Conservation (phyloP, 345 rosid species). For the Kernera saxatilis region DNA sequence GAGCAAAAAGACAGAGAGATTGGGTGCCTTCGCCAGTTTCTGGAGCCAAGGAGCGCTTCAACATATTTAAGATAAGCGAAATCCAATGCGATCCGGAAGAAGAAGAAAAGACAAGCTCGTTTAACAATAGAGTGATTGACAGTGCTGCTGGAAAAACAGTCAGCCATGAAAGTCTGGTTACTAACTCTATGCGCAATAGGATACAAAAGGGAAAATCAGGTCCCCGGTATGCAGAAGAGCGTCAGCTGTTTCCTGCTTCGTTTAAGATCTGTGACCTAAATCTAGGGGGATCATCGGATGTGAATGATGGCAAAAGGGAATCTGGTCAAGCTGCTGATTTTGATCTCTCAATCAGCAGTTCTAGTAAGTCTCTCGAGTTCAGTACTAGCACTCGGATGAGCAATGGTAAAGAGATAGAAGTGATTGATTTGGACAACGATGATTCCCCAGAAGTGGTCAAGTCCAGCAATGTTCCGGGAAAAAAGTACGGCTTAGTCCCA, state of each 20-base stretch:
- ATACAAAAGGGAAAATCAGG: constrained; percentile 31
- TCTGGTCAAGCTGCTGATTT: constrained; percentile 47
- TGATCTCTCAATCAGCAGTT: constrained; percentile 73
- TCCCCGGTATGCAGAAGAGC: constrained; percentile 55
- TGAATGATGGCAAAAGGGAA: constrained; percentile 40
- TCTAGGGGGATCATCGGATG: constrained; percentile 67
- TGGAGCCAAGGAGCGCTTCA: constrained; percentile 28
- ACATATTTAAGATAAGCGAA: constrained; percentile 31
- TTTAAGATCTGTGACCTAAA: constrained; percentile 93
- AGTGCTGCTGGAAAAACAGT: constrained; percentile 5
- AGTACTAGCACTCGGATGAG: constrained; percentile 36
- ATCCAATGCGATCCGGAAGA: constrained; percentile 23
- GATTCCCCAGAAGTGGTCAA: constrained; percentile 60
- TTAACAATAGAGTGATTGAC: constrained; percentile 29
- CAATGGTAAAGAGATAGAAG: constrained; percentile 68
- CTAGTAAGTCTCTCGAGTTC: constrained; percentile 46
- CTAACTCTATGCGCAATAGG: constrained; percentile 27
- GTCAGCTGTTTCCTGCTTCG: constrained; percentile 68
- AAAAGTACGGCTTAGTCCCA: constrained; percentile 45
- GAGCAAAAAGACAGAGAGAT: constrained; percentile 58
- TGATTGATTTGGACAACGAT: constrained; percentile 74
- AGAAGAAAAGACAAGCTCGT: constrained; percentile 26
- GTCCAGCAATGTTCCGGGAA: constrained; percentile 41
- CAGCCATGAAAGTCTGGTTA: constrained; percentile 31
- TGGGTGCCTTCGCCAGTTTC: constrained; percentile 51